Base-by-base conservation (phyloP, 768 basidiomycete genomes). In the Podaxis sp. region DNA sequence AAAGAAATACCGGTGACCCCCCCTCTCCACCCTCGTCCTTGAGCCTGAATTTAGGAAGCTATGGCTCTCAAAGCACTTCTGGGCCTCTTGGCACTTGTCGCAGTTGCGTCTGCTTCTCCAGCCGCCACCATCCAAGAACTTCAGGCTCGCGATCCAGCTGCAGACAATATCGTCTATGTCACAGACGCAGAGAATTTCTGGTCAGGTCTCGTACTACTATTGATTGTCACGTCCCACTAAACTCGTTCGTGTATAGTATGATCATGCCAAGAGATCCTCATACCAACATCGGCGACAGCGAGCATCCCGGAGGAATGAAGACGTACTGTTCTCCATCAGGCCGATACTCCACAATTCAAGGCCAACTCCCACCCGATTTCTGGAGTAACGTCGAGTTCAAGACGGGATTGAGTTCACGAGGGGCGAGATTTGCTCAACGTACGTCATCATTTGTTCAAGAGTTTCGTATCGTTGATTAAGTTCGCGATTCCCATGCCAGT, bases 201-300 rank as follows among this genome's bases (percentile, higher is more conserved):
- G 83, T 83, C 63, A 10, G 79, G 63, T 9, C 32, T 32, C 32
- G 32, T 9, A 3, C 6, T 47, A 14, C 18, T 18, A 14, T 44
- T 9, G 32, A 32, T 9, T 32, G 7, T 0, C 32, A 3, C 2
- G 7, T 32, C 7, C 32, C 32, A 32, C 32, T 32, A 6, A 32
- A 32, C 32, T 32, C 3, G 32, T 32, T 32, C 36, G 14, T 54
- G 32, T 25, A 42, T 18, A 38, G 23, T 35, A 57, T 50, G 35
- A 53, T 38, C 23, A 57, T 40, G 35, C 55, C 58, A 27, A 81
- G 82, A 28, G 67, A 77, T 56, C 68, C 77, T 1, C 74, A 83
- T 65, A 86, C 82, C 13, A 73, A 83, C 61, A 77, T 86, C 55
- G 84, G 84, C 16, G 82, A 82, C 62, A 81, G 78, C 63, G 83